phyloP scores from a whole-genome alignment of 2,329 filamentous ascomycete genomes.

The Apiospora saccharicola region DNA sequence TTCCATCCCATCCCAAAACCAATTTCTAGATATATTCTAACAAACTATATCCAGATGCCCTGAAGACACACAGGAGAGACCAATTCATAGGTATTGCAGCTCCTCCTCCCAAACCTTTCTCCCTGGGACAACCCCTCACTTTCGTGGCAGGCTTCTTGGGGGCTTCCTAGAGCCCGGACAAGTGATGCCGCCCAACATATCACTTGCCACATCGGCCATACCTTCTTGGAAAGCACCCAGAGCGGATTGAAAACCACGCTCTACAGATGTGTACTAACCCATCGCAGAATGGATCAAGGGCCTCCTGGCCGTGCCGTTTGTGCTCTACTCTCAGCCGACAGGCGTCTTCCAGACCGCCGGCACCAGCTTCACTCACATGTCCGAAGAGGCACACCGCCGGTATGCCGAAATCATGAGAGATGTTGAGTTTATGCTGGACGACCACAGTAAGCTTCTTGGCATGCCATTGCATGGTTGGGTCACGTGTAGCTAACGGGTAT shows the following conservation, averaged over 20 bases:
- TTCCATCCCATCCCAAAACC: constrained; percentile 22
- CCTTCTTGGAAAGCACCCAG: constrained; percentile 14
- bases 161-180: background rate
- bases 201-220: constrained; percentile 7
- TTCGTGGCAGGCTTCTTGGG: background rate
- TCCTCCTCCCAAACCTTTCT: background rate
- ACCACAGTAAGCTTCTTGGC: constrained; percentile 71
- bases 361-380: constrained; percentile 73
- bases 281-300: constrained; percentile 91
- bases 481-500: background rate
- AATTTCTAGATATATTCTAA: background rate
- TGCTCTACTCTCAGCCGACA: constrained; percentile 93
- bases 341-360: constrained; percentile 79
- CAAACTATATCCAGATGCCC: constrained; percentile 55
- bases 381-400: constrained; percentile 80
- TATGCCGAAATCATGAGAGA: constrained; percentile 97
- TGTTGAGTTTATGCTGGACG: constrained; percentile 88
- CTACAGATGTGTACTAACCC: background rate
- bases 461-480: background rate
- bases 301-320: constrained; percentile 92
- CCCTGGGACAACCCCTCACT: constrained; percentile 16
- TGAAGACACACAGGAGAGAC: constrained; percentile 87
- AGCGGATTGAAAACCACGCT: background rate
- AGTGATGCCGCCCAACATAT: constrained; percentile 1
- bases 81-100: constrained; percentile 75